Base-by-base conservation (phyloP, 352 stramenopile species). In the Globisporangium viniferum region DNA sequence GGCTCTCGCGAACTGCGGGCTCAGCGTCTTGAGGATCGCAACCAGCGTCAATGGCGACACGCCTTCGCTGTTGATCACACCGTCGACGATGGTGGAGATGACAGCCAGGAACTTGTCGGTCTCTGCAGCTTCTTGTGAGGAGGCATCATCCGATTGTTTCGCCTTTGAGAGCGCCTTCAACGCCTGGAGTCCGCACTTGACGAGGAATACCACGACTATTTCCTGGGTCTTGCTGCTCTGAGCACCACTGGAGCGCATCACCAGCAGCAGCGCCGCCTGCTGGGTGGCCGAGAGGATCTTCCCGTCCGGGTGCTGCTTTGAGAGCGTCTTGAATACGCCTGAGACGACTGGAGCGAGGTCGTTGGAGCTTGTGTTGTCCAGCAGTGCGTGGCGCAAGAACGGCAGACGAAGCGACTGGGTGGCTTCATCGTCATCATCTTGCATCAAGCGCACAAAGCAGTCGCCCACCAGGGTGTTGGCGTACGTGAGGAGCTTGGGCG, bases 191-290 rank as follows among this genome's bases (percentile, higher is more conserved):
- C 54, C 68, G 33, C 68, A 62, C 39, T 69, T 68, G 46, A 69
- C 29, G 56, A 73, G 62, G 48, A 73, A 66, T 24, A 66, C 57
- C 7, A 73, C 35, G 5, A 58, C 10, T 2, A n/a, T 56, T 39
- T 65, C 35, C 39, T 66, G 61, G 12, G 48, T 46, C 35, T 61
- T 64, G 31, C 41, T 62, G 33, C 44, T 64, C 66, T 63, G 49
- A 14, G 39, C 15, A 10, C 36, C n/a, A 29, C n/a, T 76, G 9
- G 59, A 62, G 27, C 71, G 76, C 61, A 75, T 69, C 48, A 82
- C 24, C n/a, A 86, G 51, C 29, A 89, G 64, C 5, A 86, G 35
- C 18, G 71, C 73, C 4, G 77, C 49, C 15, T 86, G 53, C 24
- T 89, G 81, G 1, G 53, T 51, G n/a, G 3, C 1, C 4, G 77